A percentile compares a stretch with the other conserved stretches of the same genome.
These are phyloP conservation scores for Ephemerocybe angulata DNA, from an alignment of 768 basidiomycete genomes.

Conservation along the genomic window DNA sequence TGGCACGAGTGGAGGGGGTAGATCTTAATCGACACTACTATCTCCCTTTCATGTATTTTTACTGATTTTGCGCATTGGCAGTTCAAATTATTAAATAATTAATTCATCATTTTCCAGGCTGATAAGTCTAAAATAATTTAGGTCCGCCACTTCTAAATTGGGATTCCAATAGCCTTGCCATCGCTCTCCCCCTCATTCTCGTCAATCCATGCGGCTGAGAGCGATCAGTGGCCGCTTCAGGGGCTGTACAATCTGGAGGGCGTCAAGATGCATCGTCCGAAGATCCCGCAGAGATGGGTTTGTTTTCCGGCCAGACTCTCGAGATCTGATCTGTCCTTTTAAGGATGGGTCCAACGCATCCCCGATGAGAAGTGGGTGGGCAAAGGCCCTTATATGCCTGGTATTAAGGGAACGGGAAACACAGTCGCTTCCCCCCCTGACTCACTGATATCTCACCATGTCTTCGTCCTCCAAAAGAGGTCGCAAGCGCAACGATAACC, in stretches of 20 bases:
- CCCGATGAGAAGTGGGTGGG: too few species aligned
- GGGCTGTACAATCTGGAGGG: background rate
- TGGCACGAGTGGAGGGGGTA: background rate
- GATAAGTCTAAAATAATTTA: too few species aligned
- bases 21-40: background rate
- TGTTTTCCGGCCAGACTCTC: conserved; percentile 9
- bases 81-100: too few species aligned
- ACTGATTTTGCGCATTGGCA: background rate
- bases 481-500: conserved; percentile 76
- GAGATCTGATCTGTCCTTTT: conserved; percentile 21
- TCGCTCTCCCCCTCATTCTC: background rate
- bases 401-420: conserved; percentile 13
- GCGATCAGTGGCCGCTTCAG: background rate
- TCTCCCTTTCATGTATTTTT: background rate
- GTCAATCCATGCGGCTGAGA: background rate
- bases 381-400: conserved; percentile 45
- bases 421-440: conserved; percentile 23
- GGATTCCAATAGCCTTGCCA: background rate
- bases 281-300: conserved; percentile 4
- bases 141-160: too few species aligned
- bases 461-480: conserved; percentile 72
- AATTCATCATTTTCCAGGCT: too few species aligned
- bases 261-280: background rate
- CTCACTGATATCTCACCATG: conserved; percentile 41
- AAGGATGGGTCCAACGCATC: background rate